These are phyloP conservation scores for Teratosphaeria destructans DNA, from an alignment of 2,329 filamentous ascomycete genomes.

Conservation along the genomic window DNA sequence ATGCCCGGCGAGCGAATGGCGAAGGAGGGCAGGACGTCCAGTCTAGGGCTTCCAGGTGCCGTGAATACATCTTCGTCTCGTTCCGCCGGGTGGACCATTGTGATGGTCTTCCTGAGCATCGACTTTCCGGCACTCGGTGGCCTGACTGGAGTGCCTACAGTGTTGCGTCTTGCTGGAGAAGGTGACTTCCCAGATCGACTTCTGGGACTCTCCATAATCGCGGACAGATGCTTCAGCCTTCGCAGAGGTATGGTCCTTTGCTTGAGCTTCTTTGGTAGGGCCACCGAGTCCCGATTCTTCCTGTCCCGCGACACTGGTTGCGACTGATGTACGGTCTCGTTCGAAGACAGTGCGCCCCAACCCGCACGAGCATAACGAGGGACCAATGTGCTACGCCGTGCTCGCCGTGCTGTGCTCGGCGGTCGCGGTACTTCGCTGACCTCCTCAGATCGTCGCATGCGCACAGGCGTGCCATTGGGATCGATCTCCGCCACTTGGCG, in stretches of 20 bases:
- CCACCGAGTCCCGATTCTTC: conserved; percentile 14
- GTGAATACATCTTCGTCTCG: conserved; percentile 9
- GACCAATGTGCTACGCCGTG: conserved; percentile 9
- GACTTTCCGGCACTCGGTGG: conserved; percentile 9
- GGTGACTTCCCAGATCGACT: conserved; percentile 13
- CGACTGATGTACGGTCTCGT: conserved; percentile 24
- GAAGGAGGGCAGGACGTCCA: conserved; percentile 17
- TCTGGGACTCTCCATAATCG: conserved; percentile 32
- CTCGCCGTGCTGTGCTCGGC: conserved; percentile 8
- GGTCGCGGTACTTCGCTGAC: conserved; percentile 14
- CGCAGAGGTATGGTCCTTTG: conserved; percentile 12
- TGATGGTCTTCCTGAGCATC: conserved; percentile 9
- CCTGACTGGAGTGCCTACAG: not conserved
- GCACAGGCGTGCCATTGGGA: conserved; percentile 7
- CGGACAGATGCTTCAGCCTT: conserved; percentile 23
- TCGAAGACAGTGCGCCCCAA: conserved; percentile 32
- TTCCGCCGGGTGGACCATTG: conserved; percentile 1
- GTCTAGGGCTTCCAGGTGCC: conserved; percentile 15
- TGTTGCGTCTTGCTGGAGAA: conserved; percentile 10
- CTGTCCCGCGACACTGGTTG: conserved; percentile 4
- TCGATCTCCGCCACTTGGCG: conserved; percentile 18
- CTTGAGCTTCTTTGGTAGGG: conserved; percentile 15
- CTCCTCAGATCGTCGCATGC: conserved; percentile 5
- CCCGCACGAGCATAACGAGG: conserved; percentile 23
- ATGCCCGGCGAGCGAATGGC: conserved; percentile 15